phyloP scores from a whole-genome alignment of 495 filamentous ascomycete genomes.

The Terfezia boudieri region DNA sequence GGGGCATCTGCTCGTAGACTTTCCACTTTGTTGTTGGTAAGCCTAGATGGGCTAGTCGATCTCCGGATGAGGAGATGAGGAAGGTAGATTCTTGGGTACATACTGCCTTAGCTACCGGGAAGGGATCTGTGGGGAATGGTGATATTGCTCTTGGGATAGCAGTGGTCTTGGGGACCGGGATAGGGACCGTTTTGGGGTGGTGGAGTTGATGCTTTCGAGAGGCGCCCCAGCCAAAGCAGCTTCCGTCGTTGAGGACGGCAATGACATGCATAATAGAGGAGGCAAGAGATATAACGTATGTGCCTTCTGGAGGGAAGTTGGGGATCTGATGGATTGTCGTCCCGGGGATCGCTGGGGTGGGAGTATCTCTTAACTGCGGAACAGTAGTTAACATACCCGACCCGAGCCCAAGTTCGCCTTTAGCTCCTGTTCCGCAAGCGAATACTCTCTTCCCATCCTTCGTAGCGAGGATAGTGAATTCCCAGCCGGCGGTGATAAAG shows the following conservation, averaged over 20 bases:
- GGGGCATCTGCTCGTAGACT: too few relatives aligned
- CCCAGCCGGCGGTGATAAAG: constrained; percentile 51
- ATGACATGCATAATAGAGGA: constrained; percentile 61
- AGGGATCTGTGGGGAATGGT: constrained; percentile 29
- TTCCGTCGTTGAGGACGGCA: constrained; percentile 46
- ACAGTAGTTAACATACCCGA: constrained; percentile 14
- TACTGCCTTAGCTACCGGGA: constrained; percentile 33
- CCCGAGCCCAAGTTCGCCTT: constrained; percentile 52
- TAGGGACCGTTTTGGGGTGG: not conserved
- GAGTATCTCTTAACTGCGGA: not conserved
- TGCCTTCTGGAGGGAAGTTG: constrained; percentile 35
- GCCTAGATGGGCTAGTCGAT: constrained; percentile 6
- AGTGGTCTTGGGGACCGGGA: not conserved
- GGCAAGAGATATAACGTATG: constrained; percentile 32
- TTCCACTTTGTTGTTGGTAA: too few relatives aligned
- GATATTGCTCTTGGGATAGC: not conserved
- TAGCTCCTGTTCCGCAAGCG: constrained; percentile 37
- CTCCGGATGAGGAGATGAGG: constrained; percentile 30
- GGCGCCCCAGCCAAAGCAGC: constrained; percentile 73
- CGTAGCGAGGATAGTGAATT: constrained; percentile 37
- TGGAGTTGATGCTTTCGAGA: constrained; percentile 70
- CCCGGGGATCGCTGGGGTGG: constrained; percentile 2
- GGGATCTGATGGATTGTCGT: constrained; percentile 22
- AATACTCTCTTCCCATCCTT: constrained; percentile 26
- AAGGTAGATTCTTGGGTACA: constrained; percentile 73